Conservation (phyloP, 495 filamentous ascomycete species). For the Podospora sp. region DNA sequence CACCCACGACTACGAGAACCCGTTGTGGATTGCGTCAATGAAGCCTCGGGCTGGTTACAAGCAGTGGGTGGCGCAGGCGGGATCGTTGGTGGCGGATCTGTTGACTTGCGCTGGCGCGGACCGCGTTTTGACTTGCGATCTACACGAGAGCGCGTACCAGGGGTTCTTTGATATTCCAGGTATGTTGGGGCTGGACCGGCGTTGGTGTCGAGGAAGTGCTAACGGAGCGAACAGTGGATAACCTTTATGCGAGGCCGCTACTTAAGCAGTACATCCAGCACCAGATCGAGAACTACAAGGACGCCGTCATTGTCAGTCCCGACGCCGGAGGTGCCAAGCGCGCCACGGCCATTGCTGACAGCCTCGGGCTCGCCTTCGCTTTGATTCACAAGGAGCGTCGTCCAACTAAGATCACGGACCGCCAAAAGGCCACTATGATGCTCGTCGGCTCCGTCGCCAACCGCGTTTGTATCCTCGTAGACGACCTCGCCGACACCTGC, state of each 20-base stretch:
- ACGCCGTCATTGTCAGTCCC: conserved; percentile 92
- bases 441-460: conserved; percentile 86
- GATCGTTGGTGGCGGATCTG: conserved; percentile 90
- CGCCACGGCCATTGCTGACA: conserved; percentile 93
- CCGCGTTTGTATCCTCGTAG: conserved; percentile 85
- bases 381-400: conserved; percentile 99
- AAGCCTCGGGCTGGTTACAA: conserved; percentile 86
- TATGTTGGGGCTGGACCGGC: neutral
- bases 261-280: conserved; percentile 88
- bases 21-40: conserved; percentile 59
- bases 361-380: conserved; percentile 89
- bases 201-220: neutral
- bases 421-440: conserved; percentile 98
- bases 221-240: conserved; percentile 64
- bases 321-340: conserved; percentile 99
- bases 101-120: conserved; percentile 94
- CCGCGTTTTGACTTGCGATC: conserved; percentile 93
- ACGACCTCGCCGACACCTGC: conserved; percentile 92
- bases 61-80: conserved; percentile 96
- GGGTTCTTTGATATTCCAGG: conserved; percentile 94
- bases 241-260: conserved; percentile 86
- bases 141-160: conserved; percentile 76
- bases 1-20: conserved; percentile 61
- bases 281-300: conserved; percentile 80
- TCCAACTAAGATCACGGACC: conserved; percentile 88